These are phyloP conservation scores for Nannizziopsis barbatae DNA, from an alignment of 2,329 filamentous ascomycete genomes.

Conservation along the genomic window DNA sequence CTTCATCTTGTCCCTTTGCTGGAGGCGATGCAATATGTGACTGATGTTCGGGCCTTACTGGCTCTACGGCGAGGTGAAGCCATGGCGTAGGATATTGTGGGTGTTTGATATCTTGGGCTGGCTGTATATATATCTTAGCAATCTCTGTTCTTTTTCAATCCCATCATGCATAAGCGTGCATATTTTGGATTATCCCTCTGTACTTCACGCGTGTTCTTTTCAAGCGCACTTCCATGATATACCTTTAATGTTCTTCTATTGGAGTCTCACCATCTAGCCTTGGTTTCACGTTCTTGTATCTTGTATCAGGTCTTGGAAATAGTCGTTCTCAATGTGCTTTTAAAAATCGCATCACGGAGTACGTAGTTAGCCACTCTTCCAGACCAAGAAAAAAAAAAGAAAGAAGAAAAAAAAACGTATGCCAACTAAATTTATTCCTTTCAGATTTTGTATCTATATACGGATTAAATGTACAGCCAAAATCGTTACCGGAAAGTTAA, in stretches of 20 bases:
- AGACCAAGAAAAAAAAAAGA: no score
- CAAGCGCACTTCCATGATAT: not conserved
- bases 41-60: conserved; percentile 82
- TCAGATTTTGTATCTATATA: not conserved
- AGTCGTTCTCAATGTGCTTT: no score
- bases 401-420: not conserved
- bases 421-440: not conserved
- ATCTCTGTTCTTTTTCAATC: not conserved
- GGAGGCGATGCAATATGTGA: conserved; percentile 91
- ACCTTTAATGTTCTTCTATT: not conserved
- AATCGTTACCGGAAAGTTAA: no score
- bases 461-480: no score
- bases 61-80: conserved; percentile 75
- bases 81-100: conserved; percentile 12
- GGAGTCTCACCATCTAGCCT: not conserved
- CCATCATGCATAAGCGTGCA: conserved; percentile 6
- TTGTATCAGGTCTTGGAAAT: not conserved
- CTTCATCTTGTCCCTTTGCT: conserved; percentile 84
- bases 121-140: conserved; percentile 2
- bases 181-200: not conserved
- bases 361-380: no score
- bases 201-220: not conserved
- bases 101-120: not conserved
- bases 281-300: not conserved
- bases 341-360: no score